Conservation (phyloP, 495 filamentous ascomycete genomes). For the Xylaria grammica region DNA sequence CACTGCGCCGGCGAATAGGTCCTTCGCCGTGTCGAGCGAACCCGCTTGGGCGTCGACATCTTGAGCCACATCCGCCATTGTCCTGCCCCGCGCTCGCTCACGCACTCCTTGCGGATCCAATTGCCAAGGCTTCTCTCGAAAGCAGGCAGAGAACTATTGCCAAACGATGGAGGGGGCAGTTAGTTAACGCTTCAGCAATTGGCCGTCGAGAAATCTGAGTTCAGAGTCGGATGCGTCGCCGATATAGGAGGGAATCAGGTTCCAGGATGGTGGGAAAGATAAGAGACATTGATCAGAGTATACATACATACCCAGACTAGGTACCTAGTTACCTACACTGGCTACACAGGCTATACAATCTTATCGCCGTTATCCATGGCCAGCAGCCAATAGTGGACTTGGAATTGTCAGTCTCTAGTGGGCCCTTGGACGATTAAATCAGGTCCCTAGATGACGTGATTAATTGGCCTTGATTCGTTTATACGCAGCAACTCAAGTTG, state of each 20-base stretch:
- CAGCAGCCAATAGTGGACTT: neutral
- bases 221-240: neutral
- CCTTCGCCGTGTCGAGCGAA: constrained; percentile 73
- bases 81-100: constrained; percentile 20
- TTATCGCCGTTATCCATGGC: constrained; percentile 1
- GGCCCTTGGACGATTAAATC: neutral
- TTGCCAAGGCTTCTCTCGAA: neutral
- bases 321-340: no score
- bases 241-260: constrained; percentile 16
- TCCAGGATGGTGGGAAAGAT: constrained; percentile 7
- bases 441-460: neutral
- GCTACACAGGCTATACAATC: neutral
- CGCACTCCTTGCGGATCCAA: constrained; percentile 11
- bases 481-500: no score
- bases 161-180: neutral
- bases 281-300: neutral
- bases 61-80: constrained; percentile 49
- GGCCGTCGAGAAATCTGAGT: neutral
- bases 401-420: neutral
- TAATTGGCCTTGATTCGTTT: neutral
- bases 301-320: neutral
- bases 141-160: neutral
- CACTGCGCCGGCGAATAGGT: constrained; percentile 86
- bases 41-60: constrained; percentile 42
- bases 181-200: neutral